phyloP scores from a whole-genome alignment of 2,329 filamentous ascomycete genomes.

The Teratosphaeria zuluensis region DNA sequence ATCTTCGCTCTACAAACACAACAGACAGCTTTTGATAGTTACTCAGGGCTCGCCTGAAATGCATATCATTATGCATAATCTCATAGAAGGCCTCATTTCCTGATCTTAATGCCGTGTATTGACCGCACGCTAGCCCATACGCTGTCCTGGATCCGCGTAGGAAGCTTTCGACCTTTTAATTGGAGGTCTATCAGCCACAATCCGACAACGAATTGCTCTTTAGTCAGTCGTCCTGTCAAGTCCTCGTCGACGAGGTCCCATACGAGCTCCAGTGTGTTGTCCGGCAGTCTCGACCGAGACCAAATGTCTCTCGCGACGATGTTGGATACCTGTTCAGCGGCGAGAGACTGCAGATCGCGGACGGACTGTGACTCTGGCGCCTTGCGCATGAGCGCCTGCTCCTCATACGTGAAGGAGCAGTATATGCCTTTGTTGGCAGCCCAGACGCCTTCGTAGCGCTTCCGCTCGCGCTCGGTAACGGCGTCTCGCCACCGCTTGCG shows the following conservation, averaged over 20 bases:
- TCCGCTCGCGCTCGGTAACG: conserved; percentile 62
- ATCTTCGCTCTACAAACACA: background rate
- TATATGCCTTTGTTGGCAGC: conserved; percentile 63
- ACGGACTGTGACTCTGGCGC: conserved; percentile 3
- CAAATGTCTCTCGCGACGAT: conserved; percentile 68
- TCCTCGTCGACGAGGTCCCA: conserved; percentile 63
- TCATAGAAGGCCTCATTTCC: conserved; percentile 6
- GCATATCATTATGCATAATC: background rate
- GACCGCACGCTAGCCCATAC: conserved; percentile 62
- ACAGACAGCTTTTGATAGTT: background rate
- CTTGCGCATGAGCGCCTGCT: conserved; percentile 6
- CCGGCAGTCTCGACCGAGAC: conserved; percentile 57
- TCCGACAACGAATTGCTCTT: conserved; percentile 71
- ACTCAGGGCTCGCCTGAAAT: background rate
- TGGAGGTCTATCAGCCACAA: conserved; percentile 76
- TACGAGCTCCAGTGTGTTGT: conserved; percentile 61
- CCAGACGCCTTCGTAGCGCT: conserved; percentile 76
- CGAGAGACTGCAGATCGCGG: conserved; percentile 3
- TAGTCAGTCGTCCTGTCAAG: conserved; percentile 46
- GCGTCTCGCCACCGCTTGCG: conserved; percentile 68
- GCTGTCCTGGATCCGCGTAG: conserved; percentile 58
- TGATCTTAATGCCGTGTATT: conserved; percentile 29
- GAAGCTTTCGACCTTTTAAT: conserved; percentile 69
- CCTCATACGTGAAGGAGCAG: conserved; percentile 19
- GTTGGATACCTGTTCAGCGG: conserved; percentile 45